Percentiles rank a stretch among this genome's conserved stretches.
Evolutionary conservation across 139 green algal genomes (phyloP).

Genomic region (Yamagishiella unicocca): DNA sequence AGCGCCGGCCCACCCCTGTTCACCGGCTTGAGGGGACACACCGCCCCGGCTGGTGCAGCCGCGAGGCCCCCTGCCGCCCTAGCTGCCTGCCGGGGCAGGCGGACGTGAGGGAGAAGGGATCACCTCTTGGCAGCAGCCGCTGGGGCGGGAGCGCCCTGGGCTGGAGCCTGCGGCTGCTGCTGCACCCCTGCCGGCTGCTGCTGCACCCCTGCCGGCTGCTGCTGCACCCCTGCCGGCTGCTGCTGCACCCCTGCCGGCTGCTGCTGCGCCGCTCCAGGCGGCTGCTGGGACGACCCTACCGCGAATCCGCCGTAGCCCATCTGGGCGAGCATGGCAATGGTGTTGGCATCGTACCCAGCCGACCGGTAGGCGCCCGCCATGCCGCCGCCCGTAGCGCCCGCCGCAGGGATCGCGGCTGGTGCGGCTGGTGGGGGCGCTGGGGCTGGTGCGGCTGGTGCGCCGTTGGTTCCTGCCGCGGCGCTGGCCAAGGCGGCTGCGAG

Average conservation of each 20-base stretch:
- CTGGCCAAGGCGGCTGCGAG: no score
- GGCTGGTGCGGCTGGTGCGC: background rate
- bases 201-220: background rate
- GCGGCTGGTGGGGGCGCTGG: background rate
- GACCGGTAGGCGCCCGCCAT: background rate
- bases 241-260: background rate
- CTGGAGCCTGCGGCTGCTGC: background rate
- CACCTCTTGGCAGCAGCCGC: no score
- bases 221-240: background rate
- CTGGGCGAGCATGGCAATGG: conserved; percentile 28
- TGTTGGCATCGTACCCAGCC: conserved; percentile 30
- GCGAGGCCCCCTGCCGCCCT: no score
- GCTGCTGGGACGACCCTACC: background rate
- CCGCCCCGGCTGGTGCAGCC: no score
- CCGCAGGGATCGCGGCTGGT: background rate
- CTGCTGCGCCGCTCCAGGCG: background rate
- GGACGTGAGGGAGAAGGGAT: no score
- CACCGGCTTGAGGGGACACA: no score
- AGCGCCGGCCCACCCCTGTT: no score
- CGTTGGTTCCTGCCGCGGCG: background rate
- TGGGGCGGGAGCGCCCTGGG: no score
- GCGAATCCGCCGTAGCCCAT: conserved; percentile 38
- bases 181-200: background rate
- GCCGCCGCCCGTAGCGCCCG: no score
- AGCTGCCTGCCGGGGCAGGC: no score